phyloP scores from a whole-genome alignment of 768 basidiomycete genomes.

The Boletales sp. region DNA sequence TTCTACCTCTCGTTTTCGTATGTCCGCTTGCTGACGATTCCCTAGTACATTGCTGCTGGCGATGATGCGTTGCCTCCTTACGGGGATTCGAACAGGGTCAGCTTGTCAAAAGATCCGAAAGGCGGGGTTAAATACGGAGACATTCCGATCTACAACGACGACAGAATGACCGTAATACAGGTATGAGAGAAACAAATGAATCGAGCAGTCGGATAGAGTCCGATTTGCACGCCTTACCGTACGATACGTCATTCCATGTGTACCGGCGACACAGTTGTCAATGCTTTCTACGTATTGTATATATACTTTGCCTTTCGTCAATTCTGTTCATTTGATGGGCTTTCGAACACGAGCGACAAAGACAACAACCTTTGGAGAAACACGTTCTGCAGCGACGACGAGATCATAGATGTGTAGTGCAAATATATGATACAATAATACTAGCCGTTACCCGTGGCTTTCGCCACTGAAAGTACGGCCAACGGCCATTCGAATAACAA shows the following conservation, averaged over 20 bases:
- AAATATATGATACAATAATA: no score
- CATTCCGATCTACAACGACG: slow-evolving; percentile 41
- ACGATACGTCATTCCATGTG: background rate
- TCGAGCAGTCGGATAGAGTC: slow-evolving; percentile 5
- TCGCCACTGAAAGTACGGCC: no score
- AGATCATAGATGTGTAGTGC: no score
- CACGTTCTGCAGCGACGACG: no score
- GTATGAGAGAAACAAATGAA: background rate
- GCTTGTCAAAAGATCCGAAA: slow-evolving; percentile 23
- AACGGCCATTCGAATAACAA: no score
- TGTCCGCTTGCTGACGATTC: background rate
- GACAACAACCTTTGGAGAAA: no score
- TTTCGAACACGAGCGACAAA: no score
- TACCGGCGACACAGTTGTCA: slow-evolving; percentile 8
- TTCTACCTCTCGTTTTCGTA: background rate
- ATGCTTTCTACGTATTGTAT: slow-evolving; percentile 5
- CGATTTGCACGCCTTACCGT: background rate
- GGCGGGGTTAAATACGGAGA: slow-evolving; percentile 34
- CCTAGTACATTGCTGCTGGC: slow-evolving; percentile 39
- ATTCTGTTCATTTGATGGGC: no score
- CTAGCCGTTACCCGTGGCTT: no score
- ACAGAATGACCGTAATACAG: slow-evolving; percentile 23
- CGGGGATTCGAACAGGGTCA: slow-evolving; percentile 23
- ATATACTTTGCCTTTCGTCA: no score
- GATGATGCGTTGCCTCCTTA: slow-evolving; percentile 33